Percentiles rank a stretch among this genome's conserved stretches.
Conservation (phyloP, 2,329 filamentous ascomycete genomes). For the Blastomyces percursus region DNA sequence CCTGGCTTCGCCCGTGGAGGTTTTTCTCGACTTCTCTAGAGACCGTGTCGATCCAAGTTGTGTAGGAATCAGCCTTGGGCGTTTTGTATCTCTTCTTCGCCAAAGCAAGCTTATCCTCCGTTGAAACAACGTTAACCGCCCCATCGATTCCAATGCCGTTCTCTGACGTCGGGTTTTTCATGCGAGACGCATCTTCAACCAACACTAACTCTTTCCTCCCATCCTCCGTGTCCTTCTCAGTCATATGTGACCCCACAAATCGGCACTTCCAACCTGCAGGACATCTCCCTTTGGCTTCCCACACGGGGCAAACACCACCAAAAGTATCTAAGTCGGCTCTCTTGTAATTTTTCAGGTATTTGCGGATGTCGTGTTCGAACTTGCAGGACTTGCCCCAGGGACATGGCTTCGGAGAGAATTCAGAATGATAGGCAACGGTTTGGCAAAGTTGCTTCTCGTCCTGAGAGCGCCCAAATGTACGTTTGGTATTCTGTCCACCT, state of each 20-base stretch:
- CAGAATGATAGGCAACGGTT: conserved; percentile 57
- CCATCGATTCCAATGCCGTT: conserved; percentile 39
- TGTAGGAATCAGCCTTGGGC: conserved; percentile 63
- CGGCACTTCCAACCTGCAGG: conserved; percentile 87
- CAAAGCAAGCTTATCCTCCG: conserved; percentile 61
- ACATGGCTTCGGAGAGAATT: conserved; percentile 71
- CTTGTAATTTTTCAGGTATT: conserved; percentile 73
- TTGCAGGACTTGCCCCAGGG: conserved; percentile 70
- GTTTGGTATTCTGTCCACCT: conserved; percentile 70
- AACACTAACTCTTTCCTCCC: conserved; percentile 69
- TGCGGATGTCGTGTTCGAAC: conserved; percentile 70
- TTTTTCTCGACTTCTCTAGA: conserved; percentile 39
- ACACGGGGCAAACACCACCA: conserved; percentile 70
- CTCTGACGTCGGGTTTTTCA: conserved; percentile 27
- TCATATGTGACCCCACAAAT: conserved; percentile 76
- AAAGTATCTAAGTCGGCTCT: conserved; percentile 68
- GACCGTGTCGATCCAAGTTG: conserved; percentile 64
- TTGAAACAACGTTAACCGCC: conserved; percentile 63
- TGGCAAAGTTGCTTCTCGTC: conserved; percentile 71
- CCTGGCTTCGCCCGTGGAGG: conserved; percentile 36
- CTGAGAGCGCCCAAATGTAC: conserved; percentile 67
- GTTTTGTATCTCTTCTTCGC: conserved; percentile 60
- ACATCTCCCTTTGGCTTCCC: conserved; percentile 63
- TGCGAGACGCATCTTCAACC: conserved; percentile 44
- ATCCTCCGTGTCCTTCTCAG: conserved; percentile 65